Percentiles rank a stretch among this genome's conserved stretches.
Conservation (phyloP, 176 grass and related monocot genomes). For the Oryza rufipogon region DNA sequence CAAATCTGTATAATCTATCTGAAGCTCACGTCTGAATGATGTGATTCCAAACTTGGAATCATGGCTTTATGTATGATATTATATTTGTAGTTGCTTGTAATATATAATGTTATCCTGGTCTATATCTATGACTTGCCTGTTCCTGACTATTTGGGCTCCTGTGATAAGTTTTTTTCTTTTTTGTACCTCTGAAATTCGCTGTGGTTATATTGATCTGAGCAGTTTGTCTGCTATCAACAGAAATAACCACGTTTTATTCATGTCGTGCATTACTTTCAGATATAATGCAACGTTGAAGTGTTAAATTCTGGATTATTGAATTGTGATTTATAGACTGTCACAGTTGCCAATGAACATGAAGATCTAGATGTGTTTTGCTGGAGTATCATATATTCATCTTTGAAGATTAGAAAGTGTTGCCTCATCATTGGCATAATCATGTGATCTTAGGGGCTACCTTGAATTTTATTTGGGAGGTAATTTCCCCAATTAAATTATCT, state of each 20-base stretch:
- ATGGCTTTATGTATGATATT: conserved; percentile 44
- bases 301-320: not conserved
- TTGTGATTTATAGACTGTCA: not conserved
- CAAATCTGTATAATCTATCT: conserved; percentile 60
- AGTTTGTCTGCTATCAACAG: not conserved
- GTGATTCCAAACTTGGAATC: conserved; percentile 35
- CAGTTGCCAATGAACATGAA: not conserved
- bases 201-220: not conserved
- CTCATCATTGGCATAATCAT: not conserved
- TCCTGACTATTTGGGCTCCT: not conserved
- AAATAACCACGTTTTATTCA: not conserved
- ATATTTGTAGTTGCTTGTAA: conserved; percentile 28
- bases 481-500: not conserved
- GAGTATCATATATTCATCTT: not conserved
- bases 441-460: not conserved
- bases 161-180: not conserved
- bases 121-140: not conserved
- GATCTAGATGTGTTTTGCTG: not conserved
- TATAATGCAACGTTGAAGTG: not conserved
- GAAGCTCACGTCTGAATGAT: conserved; percentile 24
- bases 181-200: conserved; percentile 14
- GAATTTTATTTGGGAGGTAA: too few relatives aligned
- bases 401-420: not conserved
- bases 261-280: not conserved
- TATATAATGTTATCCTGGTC: conserved; percentile 25